Conservation (phyloP, 305 asterid species). For the Fraxinus nigra region DNA sequence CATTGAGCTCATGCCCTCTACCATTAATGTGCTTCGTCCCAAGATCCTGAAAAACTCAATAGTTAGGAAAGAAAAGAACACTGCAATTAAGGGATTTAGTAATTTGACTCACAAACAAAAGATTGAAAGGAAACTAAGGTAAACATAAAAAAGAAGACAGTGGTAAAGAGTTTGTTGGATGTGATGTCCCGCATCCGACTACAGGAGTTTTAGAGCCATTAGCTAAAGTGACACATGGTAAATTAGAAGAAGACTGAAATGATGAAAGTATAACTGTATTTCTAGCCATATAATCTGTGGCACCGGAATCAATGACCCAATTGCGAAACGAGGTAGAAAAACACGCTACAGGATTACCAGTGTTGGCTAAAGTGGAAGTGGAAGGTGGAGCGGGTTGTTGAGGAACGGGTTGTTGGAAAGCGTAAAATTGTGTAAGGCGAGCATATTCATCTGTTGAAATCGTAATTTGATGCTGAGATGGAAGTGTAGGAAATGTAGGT, state of each 20-base stretch:
- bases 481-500: neutral
- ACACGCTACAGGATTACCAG: neutral
- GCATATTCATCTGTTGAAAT: neutral
- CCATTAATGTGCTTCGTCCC: no score
- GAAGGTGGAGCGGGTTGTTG: neutral
- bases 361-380: neutral
- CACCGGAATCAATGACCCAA: neutral
- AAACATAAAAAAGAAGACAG: no score
- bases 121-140: no score
- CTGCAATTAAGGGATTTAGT: no score
- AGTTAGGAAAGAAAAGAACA: no score
- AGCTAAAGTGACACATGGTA: neutral
- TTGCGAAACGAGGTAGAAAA: neutral
- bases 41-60: no score
- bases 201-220: neutral
- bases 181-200: no score
- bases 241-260: neutral
- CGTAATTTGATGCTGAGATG: neutral
- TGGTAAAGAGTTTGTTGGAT: no score
- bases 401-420: neutral
- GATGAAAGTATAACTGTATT: neutral
- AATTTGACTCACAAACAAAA: no score
- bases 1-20: no score
- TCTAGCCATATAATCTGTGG: neutral
- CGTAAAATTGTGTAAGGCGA: neutral